A percentile compares a stretch with the other conserved stretches of the same genome.
These are phyloP conservation scores for Escallonia herrerae DNA, from an alignment of 129 eudicot genomes.

Conservation along the genomic window DNA sequence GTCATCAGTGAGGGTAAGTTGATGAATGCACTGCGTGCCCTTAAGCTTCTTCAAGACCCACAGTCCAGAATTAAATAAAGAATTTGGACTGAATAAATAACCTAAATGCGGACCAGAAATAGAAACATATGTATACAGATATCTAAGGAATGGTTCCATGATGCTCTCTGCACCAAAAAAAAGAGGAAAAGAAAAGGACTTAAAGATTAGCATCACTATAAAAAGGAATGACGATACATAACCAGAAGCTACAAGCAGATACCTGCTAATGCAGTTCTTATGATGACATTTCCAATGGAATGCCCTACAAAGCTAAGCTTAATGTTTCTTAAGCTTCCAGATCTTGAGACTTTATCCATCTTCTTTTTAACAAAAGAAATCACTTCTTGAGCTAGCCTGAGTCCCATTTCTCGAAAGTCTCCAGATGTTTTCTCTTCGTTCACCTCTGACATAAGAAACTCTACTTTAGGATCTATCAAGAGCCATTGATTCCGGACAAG, in stretches of 20 bases:
- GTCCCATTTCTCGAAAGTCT: conserved; percentile 97
- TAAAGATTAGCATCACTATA: conserved; percentile 16
- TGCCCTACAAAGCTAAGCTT: conserved; percentile 98
- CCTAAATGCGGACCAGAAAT: conserved; percentile 98
- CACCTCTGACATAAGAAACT: conserved; percentile 89
- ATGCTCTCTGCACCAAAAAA: conserved; percentile 51
- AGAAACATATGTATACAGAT: conserved; percentile 75
- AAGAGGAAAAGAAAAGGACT: neutral
- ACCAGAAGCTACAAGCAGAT: conserved; percentile 5
- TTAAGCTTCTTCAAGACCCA: conserved; percentile 96
- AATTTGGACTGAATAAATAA: conserved; percentile 92
- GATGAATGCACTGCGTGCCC: conserved; percentile 93
- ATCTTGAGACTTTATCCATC: conserved; percentile 87
- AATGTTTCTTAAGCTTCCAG: conserved; percentile 60
- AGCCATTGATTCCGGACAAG: conserved; percentile 99
- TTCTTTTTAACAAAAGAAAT: conserved; percentile 87
- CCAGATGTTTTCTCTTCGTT: conserved; percentile 98
- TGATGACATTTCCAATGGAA: conserved; percentile 91
- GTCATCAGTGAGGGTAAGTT: conserved; percentile 88
- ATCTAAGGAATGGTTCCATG: conserved; percentile 94
- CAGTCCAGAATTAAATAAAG: conserved; percentile 89
- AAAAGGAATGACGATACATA: neutral
- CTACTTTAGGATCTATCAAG: conserved; percentile 86
- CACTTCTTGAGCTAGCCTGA: conserved; percentile 86
- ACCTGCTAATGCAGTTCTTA: conserved; percentile 94